Evolutionary conservation across 305 asterid genomes (phyloP), one percentile per base, ranked within the genome.

Genomic region (Fraxinus velutina): DNA sequence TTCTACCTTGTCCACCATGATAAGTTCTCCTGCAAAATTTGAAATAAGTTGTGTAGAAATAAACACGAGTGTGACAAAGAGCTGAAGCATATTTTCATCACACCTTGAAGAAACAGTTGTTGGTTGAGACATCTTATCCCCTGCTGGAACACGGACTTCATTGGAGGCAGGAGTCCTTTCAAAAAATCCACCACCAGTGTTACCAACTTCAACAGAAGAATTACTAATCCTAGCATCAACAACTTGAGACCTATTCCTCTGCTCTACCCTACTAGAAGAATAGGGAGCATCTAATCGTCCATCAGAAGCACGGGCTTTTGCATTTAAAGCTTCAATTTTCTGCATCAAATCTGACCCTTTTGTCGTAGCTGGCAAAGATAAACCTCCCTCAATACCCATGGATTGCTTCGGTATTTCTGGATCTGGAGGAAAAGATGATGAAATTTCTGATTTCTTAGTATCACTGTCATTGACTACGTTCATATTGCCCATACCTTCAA

Each of bases 271-370:
- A 52, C 75, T 86, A 73, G 87, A 84, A 75, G 82, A 81, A 87
- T 36, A 36, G 27, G 80, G 75, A 44, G 81, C 85, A 78, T 88
- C 92, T 87, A 50, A 80, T 42, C 86, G 85, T 50, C 88, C 92
- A 88, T 92, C 98, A 87, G 94, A 88, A 74, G 86, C 91, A 84
- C 93, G 93, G 57, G 80, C 86, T 87, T 96, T 96, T 83, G 95
- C 97, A 87, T 96, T 96, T 80, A 96, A 83, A 86, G 90, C 91
- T 84, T 93, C 97, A 82, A 93, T 93, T 85, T 92, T 96, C 83
- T 92, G 94, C 87, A 96, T 90, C 77, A 94, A 87, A 75, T 88
- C 84, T 44, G 91, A 73, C 77, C 90, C 93, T 85, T 89, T 93
- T n/a, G 87, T 78, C 10, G 82, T 68, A 85, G 88, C 84, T 12